Evolutionary conservation across 1,284 basidiomycete species (phyloP), one percentile per base, ranked within the genome.

Genomic region (Cutaneotrichosporon sp.): DNA sequence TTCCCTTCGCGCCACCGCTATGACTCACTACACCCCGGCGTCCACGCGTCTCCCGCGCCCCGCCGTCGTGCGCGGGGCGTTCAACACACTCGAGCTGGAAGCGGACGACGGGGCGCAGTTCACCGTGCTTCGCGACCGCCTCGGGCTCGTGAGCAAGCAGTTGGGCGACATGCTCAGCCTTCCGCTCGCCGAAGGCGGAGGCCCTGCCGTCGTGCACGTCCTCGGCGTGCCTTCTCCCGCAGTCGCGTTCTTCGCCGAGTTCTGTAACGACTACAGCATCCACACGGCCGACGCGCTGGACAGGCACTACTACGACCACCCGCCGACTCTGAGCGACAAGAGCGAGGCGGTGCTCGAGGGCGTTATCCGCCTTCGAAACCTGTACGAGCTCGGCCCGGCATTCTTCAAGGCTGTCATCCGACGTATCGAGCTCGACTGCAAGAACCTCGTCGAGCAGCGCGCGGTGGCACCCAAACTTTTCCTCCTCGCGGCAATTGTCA

Each of bases 321-420:
- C 43, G 0, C 43, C 43, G 0, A 1, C 17, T 3, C 43, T 45
- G 18, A 10, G 17, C 9, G 33, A 45, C 33, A 9, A 17, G 4
- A 45, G 30, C 17, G 30, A 34, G n/a, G 43, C 26, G 3, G 30
- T 35, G 9, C 33, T 34, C 30, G 22, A 30, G 17, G 22, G 17
- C 8, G 18, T 45, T 12, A 17, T 40, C 20, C 38, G 38, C 38
- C n/a, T 45, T 3, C 33, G 17, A 4, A 33, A 20, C 10, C 18
- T 45, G 5, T 12, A 34, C 20, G 43, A 45, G 17, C 33, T 45
- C 43, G 30, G 17, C 17, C 30, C 14, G 13, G 21, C 17, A 20
- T 45, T 45, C 33, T 45, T 45, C 20, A 30, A 45, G 43, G 43
- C 43, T 18, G 43, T 45, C n/a, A 45, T 45, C 26, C 43, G 43